Percentiles rank a stretch among this genome's conserved stretches.
Conservation (phyloP, 2,329 filamentous ascomycete species). For the Xylaria sp. region DNA sequence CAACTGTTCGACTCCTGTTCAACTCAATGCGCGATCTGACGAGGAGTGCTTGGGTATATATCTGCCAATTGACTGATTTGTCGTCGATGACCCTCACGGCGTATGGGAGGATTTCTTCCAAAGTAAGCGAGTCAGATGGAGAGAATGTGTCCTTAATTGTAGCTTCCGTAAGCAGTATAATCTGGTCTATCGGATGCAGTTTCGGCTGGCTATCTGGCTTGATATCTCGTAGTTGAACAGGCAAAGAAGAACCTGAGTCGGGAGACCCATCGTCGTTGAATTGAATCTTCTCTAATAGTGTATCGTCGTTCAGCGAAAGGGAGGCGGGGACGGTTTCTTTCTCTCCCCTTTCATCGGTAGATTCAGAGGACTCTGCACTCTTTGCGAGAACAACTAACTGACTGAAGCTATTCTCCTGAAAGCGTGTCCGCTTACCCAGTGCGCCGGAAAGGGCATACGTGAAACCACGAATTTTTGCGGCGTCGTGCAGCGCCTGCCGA, state of each 20-base stretch:
- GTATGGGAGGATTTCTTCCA: slow-evolving; percentile 93
- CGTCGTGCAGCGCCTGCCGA: slow-evolving; percentile 70
- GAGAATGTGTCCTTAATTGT: slow-evolving; percentile 89
- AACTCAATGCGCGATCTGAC: slow-evolving; percentile 90
- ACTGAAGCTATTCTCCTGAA: slow-evolving; percentile 78
- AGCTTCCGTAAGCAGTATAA: slow-evolving; percentile 84
- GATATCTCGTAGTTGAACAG: slow-evolving; percentile 65
- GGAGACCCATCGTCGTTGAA: slow-evolving; percentile 64
- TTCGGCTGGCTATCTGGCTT: slow-evolving; percentile 82
- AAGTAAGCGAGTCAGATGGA: slow-evolving; percentile 81
- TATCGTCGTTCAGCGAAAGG: slow-evolving; percentile 87
- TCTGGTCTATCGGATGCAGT: slow-evolving; percentile 82
- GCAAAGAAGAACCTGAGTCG: slow-evolving; percentile 52
- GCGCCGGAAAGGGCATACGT: slow-evolving; percentile 84
- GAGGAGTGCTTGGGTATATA: slow-evolving; percentile 91
- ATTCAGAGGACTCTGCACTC: slow-evolving; percentile 56
- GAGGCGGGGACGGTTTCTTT: slow-evolving; percentile 62
- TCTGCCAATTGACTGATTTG: slow-evolving; percentile 95
- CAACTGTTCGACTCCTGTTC: slow-evolving; percentile 83
- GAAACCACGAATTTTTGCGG: slow-evolving; percentile 71
- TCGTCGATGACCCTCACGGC: slow-evolving; percentile 86
- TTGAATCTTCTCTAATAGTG: slow-evolving; percentile 83
- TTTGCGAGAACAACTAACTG: slow-evolving; percentile 91
- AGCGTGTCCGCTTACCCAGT: slow-evolving; percentile 83
- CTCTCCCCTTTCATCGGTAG: slow-evolving; percentile 31